Percentiles rank a stretch among this genome's conserved stretches.
These are phyloP conservation scores for Malus orientalis DNA, from an alignment of 306 rosid species.

Conservation along the genomic window DNA sequence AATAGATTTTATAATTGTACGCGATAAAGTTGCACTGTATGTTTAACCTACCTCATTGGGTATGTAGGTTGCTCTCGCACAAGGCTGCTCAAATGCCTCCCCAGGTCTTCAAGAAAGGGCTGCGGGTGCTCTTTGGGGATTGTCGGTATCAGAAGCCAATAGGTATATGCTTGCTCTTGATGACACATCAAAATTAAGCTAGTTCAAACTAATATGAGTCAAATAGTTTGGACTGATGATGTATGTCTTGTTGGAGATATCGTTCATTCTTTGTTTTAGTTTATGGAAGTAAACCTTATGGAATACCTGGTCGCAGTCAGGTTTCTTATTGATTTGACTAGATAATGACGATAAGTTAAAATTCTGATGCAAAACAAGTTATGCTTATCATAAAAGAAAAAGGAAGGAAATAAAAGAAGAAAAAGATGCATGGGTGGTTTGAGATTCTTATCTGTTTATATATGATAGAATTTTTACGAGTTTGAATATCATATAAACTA, in stretches of 20 bases:
- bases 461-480: not conserved
- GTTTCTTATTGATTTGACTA: not conserved
- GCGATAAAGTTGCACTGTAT: slow-evolving; percentile 8
- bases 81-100: slow-evolving; percentile 93
- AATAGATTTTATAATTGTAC: not conserved
- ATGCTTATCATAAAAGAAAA: not conserved
- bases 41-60: slow-evolving; percentile 22
- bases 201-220: not conserved
- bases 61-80: slow-evolving; percentile 93
- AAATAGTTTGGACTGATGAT: not conserved
- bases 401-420: not conserved
- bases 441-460: not conserved
- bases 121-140: slow-evolving; percentile 99
- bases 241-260: not conserved
- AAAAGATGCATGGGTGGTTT: not conserved
- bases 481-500: not conserved
- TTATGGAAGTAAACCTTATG: not conserved
- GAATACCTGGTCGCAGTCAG: not conserved
- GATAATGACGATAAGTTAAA: not conserved
- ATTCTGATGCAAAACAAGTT: not conserved
- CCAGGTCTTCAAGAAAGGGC: slow-evolving; percentile 99
- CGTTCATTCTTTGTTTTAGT: not conserved
- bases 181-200: not conserved
- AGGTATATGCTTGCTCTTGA: slow-evolving; percentile 40
- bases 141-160: slow-evolving; percentile 97